A percentile compares a stretch with the other conserved stretches of the same genome.
phyloP scores from a whole-genome alignment of 352 stramenopile species.

The Phytophthora colocasiae region DNA sequence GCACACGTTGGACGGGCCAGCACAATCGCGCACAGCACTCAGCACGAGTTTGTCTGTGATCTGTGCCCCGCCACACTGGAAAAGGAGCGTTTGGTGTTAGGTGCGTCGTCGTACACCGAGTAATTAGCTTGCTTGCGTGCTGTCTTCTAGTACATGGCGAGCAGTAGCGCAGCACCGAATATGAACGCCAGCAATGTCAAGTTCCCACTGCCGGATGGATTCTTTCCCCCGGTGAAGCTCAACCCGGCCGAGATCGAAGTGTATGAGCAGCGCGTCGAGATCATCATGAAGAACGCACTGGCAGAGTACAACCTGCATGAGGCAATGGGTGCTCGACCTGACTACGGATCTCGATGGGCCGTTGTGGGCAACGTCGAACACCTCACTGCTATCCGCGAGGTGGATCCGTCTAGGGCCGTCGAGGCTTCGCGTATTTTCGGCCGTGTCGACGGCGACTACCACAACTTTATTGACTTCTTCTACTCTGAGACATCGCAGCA shows the following conservation, averaged over 20 bases:
- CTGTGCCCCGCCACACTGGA: conserved; percentile 35
- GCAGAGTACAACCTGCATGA: conserved; percentile 56
- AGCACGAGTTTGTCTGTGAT: conserved; percentile 17
- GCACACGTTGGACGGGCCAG: conserved; percentile 37
- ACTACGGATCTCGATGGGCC: conserved; percentile 49
- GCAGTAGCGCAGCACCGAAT: conserved; percentile 8
- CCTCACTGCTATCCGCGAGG: conserved; percentile 47
- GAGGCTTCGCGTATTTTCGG: conserved; percentile 64
- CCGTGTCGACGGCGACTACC: conserved; percentile 67
- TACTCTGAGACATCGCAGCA: conserved; percentile 63
- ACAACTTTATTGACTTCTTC: conserved; percentile 71
- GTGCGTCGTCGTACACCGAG: conserved; percentile 6
- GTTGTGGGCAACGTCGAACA: conserved; percentile 44
- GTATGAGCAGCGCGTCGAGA: conserved; percentile 49
- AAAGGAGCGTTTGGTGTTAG: conserved; percentile 36
- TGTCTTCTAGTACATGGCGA: conserved; percentile 13
- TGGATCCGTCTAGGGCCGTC: conserved; percentile 42
- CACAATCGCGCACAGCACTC: conserved; percentile 31
- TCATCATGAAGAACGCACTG: conserved; percentile 52
- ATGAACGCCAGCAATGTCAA: conserved; percentile 38
- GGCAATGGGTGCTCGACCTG: conserved; percentile 39
- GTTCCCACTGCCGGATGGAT: conserved; percentile 48
- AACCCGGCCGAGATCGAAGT: conserved; percentile 33
- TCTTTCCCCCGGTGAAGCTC: conserved; percentile 47
- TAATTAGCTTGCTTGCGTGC: background rate